Percentiles rank a stretch among this genome's conserved stretches.
phyloP scores from a whole-genome alignment of 257 asterid species.

The Ocimum tenuiflorum region DNA sequence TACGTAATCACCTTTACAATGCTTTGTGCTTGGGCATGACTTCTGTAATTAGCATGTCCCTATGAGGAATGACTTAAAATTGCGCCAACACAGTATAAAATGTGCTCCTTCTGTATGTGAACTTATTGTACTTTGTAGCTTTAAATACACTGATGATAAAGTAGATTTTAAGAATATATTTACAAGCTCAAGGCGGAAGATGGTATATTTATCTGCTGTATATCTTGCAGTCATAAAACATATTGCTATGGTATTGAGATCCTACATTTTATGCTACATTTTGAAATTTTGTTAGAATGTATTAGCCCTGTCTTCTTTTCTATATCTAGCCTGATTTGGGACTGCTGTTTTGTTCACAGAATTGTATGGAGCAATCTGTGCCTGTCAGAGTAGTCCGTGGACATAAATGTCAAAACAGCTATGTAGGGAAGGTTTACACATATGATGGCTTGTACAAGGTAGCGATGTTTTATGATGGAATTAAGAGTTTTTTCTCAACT shows the following conservation, averaged over 20 bases:
- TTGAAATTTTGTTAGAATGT: neutral
- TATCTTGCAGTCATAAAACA: neutral
- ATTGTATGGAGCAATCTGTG: constrained; percentile 51
- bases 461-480: constrained; percentile 1
- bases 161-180: neutral
- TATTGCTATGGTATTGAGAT: neutral
- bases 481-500: neutral
- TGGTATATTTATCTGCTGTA: neutral
- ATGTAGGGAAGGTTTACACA: constrained; percentile 82
- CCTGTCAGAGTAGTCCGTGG: constrained; percentile 87
- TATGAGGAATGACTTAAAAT: too few relatives aligned
- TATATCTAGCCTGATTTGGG: neutral
- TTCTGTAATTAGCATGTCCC: neutral
- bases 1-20: too few relatives aligned
- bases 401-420: constrained; percentile 61
- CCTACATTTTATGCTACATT: neutral
- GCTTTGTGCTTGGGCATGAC: neutral
- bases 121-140: neutral
- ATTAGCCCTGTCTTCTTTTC: neutral
- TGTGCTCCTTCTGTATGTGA: neutral
- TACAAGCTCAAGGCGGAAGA: constrained; percentile 1
- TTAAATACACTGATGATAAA: neutral
- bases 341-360: constrained; percentile 31
- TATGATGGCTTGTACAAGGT: constrained; percentile 91
- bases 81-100: neutral